These are phyloP conservation scores for Psidium guajava DNA, from an alignment of 345 rosid species.

Conservation along the genomic window DNA sequence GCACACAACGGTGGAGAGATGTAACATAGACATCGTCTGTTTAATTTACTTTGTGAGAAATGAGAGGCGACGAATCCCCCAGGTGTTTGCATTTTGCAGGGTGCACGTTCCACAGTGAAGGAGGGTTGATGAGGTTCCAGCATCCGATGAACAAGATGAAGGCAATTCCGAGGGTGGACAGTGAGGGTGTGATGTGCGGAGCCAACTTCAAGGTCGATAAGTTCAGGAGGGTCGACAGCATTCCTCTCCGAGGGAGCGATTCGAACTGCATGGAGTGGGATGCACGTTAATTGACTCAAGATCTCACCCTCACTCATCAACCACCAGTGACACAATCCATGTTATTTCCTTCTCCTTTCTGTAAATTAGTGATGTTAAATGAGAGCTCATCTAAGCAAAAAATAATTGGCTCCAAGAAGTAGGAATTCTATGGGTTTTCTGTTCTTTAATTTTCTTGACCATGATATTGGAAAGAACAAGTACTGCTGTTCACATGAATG, in stretches of 20 bases:
- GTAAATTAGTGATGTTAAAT: neutral
- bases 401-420: neutral
- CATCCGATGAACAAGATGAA: slow-evolving; percentile 65
- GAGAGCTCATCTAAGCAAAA: neutral
- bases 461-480: neutral
- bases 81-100: slow-evolving; percentile 18
- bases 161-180: slow-evolving; percentile 87
- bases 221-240: slow-evolving; percentile 39
- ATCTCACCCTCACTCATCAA: neutral
- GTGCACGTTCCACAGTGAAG: slow-evolving; percentile 72
- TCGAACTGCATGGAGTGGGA: slow-evolving; percentile 64
- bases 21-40: neutral
- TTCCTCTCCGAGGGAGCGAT: slow-evolving; percentile 84
- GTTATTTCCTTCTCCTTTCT: neutral
- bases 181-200: slow-evolving; percentile 83
- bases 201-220: slow-evolving; percentile 81
- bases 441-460: neutral
- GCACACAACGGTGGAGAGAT: neutral
- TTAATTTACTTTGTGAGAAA: neutral
- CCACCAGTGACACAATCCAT: neutral
- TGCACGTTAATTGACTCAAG: slow-evolving; percentile 1
- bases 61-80: neutral
- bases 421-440: neutral
- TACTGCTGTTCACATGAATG: neutral
- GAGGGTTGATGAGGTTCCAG: slow-evolving; percentile 81